Conservation (phyloP, 306 rosid species). For the Castanea mollissima region DNA sequence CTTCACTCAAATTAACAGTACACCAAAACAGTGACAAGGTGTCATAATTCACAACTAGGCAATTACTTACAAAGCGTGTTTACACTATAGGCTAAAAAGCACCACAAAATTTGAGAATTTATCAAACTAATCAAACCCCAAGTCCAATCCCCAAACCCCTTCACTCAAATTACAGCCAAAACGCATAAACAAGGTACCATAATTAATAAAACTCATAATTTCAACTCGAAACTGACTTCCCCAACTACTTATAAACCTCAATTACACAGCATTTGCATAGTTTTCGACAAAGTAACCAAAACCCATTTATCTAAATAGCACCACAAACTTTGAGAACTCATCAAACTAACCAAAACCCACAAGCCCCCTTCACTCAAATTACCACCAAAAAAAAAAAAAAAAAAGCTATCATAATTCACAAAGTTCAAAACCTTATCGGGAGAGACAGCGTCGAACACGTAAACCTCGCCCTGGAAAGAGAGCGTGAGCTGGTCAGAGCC, state of each 20-base stretch:
- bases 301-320: no score
- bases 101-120: neutral
- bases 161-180: neutral
- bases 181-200: no score
- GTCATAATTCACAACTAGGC: neutral
- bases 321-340: no score
- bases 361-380: no score
- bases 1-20: neutral
- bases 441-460: conserved; percentile 54
- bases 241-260: no score
- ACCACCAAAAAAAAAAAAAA: neutral
- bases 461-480: conserved; percentile 58
- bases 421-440: conserved; percentile 44
- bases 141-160: neutral
- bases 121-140: neutral
- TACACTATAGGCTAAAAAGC: neutral
- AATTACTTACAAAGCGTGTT: no score
- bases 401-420: neutral
- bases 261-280: no score
- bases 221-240: no score
- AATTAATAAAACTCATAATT: no score
- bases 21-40: neutral
- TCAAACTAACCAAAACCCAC: no score
- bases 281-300: no score
- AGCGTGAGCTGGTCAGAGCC: conserved; percentile 52